phyloP scores from a whole-genome alignment of 805 yeast genomes.

The Candida manassasensis region DNA sequence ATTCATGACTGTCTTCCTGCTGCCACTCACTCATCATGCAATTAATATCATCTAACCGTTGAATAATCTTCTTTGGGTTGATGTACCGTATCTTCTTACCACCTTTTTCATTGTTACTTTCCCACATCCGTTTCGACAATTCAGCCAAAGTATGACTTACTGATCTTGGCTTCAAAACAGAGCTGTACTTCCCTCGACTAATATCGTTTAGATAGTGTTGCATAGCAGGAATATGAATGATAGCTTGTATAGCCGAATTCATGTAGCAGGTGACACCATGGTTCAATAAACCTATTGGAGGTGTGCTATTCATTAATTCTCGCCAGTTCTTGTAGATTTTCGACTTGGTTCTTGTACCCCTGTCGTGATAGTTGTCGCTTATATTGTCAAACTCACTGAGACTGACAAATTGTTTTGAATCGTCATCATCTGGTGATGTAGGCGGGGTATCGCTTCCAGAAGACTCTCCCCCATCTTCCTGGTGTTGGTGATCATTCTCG shows the following conservation, averaged over 20 bases:
- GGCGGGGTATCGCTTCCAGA: slow-evolving; percentile 23
- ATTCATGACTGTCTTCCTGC: slow-evolving; percentile 97
- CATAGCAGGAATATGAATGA: slow-evolving; percentile 87
- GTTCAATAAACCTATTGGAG: slow-evolving; percentile 74
- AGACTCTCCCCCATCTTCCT: slow-evolving; percentile 11
- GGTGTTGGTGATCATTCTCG: slow-evolving; percentile 9
- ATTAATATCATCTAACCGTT: slow-evolving; percentile 74
- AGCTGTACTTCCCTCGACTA: slow-evolving; percentile 46
- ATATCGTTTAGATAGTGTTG: slow-evolving; percentile 77
- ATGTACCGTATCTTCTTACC: slow-evolving; percentile 42
- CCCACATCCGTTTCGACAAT: slow-evolving; percentile 66
- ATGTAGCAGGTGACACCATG: slow-evolving; percentile 96
- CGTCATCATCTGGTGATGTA: slow-evolving; percentile 29
- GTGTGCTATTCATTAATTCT: slow-evolving; percentile 42
- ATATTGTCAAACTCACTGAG: slow-evolving; percentile 43
- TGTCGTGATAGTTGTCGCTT: slow-evolving; percentile 54
- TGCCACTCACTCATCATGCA: slow-evolving; percentile 98
- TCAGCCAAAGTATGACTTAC: slow-evolving; percentile 67
- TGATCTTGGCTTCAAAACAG: slow-evolving; percentile 46
- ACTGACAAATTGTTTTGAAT: slow-evolving; percentile 8
- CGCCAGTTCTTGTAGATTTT: slow-evolving; percentile 72
- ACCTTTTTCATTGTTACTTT: slow-evolving; percentile 14
- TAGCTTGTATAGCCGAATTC: slow-evolving; percentile 89
- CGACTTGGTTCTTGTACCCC: slow-evolving; percentile 56
- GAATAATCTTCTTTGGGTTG: slow-evolving; percentile 72